Conservation (phyloP, 2,329 filamentous ascomycete species). For the Pseudogymnoascus sp. region DNA sequence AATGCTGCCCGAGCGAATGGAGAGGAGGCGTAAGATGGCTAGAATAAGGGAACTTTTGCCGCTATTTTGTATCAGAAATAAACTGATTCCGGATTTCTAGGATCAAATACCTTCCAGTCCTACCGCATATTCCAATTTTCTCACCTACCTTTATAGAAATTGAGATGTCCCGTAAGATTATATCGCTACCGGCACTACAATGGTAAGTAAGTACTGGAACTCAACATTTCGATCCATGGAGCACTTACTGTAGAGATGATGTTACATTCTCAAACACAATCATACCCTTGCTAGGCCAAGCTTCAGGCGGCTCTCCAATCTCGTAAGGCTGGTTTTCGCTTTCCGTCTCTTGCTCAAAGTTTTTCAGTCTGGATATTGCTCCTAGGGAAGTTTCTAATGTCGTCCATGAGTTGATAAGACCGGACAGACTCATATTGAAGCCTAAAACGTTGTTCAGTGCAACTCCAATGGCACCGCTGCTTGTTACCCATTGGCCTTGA, state of each 20-base stretch:
- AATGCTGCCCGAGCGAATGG: constrained; percentile 32
- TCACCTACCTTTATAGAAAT: constrained; percentile 23
- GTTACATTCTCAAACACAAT: constrained; percentile 23
- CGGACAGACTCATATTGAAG: constrained; percentile 13
- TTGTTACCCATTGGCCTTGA: not conserved
- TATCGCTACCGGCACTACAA: not conserved
- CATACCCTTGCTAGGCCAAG: constrained; percentile 25
- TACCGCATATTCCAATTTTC: constrained; percentile 29
- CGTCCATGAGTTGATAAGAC: constrained; percentile 11
- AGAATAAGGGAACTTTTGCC: constrained; percentile 35
- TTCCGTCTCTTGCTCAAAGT: not conserved
- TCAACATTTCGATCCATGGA: not conserved
- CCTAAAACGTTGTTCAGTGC: constrained; percentile 11
- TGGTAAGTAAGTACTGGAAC: not conserved
- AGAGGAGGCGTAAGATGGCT: constrained; percentile 32
- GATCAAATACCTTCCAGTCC: constrained; percentile 20
- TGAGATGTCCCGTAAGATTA: not conserved
- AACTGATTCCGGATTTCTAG: not conserved
- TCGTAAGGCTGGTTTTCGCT: not conserved
- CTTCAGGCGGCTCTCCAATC: not conserved
- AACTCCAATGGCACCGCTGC: constrained; percentile 13
- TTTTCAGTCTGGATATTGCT: not conserved
- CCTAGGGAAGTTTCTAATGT: not conserved
- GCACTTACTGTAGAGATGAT: constrained; percentile 10
- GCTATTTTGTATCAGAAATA: constrained; percentile 17